Percentiles rank a stretch among this genome's conserved stretches.
These are phyloP conservation scores for Mallotus repandus DNA, from an alignment of 441 rosid genomes.

Conservation along the genomic window DNA sequence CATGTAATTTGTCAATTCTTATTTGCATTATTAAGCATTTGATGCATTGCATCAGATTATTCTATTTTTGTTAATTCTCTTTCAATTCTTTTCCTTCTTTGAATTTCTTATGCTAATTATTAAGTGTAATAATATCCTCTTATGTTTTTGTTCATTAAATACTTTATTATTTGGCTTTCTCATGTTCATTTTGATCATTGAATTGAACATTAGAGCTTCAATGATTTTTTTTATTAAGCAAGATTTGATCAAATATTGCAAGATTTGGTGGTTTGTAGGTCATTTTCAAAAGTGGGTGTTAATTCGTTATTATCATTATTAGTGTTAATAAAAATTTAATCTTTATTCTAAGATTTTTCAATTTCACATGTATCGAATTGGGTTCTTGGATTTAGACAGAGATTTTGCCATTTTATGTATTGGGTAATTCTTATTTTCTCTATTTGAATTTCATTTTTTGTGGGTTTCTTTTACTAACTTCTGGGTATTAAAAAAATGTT, in stretches of 20 bases:
- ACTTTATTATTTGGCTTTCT: not conserved
- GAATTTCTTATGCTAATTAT: not conserved
- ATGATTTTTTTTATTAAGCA: not conserved
- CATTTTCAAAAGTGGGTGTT: constrained; percentile 9
- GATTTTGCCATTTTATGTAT: not conserved
- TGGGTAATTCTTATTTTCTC: not conserved
- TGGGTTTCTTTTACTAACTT: not conserved
- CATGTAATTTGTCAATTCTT: not conserved
- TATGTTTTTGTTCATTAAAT: not conserved
- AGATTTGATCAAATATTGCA: too few species aligned
- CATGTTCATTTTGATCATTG: constrained; percentile 4
- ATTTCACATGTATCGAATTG: too few species aligned
- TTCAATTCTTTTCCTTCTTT: not conserved
- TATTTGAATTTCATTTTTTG: not conserved
- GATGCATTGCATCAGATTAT: constrained; percentile 1
- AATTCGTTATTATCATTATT: not conserved
- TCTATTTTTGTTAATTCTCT: not conserved
- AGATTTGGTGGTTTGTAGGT: constrained; percentile 15
- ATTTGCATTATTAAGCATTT: not conserved
- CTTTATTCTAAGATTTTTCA: too few species aligned
- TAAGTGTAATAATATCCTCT: not conserved
- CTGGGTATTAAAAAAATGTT: not conserved
- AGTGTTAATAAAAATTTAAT: not conserved
- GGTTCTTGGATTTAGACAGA: not conserved
- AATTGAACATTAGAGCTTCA: constrained; percentile 6